Evolutionary conservation across 352 stramenopile species (phyloP), one percentile per base, ranked within the genome.

Genomic region (Pilasporangium apinafurcum): DNA sequence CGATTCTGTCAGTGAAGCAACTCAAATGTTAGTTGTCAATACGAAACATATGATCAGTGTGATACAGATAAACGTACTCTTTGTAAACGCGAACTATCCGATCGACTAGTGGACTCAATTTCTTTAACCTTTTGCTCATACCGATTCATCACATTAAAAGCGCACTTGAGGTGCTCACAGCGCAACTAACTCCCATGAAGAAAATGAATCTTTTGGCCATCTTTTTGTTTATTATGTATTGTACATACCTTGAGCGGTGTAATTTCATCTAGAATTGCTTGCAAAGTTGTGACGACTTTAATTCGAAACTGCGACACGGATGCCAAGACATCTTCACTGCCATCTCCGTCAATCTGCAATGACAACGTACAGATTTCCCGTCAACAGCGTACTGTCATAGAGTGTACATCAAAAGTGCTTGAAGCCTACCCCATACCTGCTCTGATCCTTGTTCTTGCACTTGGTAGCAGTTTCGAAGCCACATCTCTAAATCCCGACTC

Each of bases 151-250:
- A 81, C 48, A n/a, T 50, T 61, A 37, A 80, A 46, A 5, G 70
- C 72, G 43, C 78, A 70, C 20, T 81, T 77, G 25, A 72, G 75
- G 47, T 88, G 71, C 25, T 86, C 72, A n/a, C 73, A 84, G 28
- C 67, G 64, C 4, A 86, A 44, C 59, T 85, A 46, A 14, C 6
- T 5, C 43, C 10, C 29, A 34, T 34, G n/a, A n/a, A n/a, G 10
- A 34, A 34, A 34, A 10, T 34, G 29, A 34, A n/a, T 34, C 10
- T 10, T 14, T 34, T n/a, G 21, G 12, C 16, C 18, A n/a, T n/a
- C n/a, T n/a, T n/a, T n/a, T n/a, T n/a, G n/a, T n/a, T 38, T 41
- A 2, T 8, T 24, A 21, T 1, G 29, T 10, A 10, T 35, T 25
- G 13, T 29, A 8, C 29, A 16, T 45, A 80, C 71, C 47, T 76